Conservation (phyloP, 257 asterid genomes). For the Linaria vulgaris region DNA sequence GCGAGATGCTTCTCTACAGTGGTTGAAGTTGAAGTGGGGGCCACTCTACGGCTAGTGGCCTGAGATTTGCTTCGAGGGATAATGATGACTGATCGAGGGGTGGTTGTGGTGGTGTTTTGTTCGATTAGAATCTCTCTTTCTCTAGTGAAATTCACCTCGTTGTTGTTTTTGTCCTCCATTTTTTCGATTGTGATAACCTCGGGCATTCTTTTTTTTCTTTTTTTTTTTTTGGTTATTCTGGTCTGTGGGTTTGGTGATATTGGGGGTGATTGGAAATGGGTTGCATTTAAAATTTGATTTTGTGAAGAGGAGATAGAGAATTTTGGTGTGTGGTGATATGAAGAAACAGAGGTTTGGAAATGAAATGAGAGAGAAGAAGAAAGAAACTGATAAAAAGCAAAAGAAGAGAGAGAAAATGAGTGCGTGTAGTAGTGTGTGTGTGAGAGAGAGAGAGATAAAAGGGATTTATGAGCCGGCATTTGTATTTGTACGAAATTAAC, state of each 20-base stretch:
- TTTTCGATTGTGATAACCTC: constrained; percentile 29
- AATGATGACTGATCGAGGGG: constrained; percentile 50
- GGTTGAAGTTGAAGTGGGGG: constrained; percentile 36
- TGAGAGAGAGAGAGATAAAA: constrained; percentile 22
- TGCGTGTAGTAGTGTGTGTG: constrained; percentile 20
- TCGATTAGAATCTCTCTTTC: constrained; percentile 26
- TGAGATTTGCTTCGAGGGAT: constrained; percentile 51
- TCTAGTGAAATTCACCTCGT: constrained; percentile 20
- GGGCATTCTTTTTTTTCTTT: constrained; percentile 38
- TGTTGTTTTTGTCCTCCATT: constrained; percentile 18
- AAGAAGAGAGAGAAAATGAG: constrained; percentile 9
- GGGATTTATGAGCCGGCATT: constrained; percentile 30
- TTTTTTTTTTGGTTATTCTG: too few species aligned
- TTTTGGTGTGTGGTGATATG: too few species aligned
- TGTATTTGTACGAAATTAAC: constrained; percentile 10
- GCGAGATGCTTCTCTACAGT: constrained; percentile 44
- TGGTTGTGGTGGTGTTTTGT: constrained; percentile 36
- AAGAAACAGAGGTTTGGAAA: background rate
- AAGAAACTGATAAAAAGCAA: constrained; percentile 15
- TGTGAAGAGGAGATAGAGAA: background rate
- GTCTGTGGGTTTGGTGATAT: too few species aligned
- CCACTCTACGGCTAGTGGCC: constrained; percentile 45
- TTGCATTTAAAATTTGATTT: background rate
- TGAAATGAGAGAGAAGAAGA: constrained; percentile 12
- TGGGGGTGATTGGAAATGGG: too few species aligned